Conservation (phyloP, 495 filamentous ascomycete genomes). For the Neurospora pannonica region DNA sequence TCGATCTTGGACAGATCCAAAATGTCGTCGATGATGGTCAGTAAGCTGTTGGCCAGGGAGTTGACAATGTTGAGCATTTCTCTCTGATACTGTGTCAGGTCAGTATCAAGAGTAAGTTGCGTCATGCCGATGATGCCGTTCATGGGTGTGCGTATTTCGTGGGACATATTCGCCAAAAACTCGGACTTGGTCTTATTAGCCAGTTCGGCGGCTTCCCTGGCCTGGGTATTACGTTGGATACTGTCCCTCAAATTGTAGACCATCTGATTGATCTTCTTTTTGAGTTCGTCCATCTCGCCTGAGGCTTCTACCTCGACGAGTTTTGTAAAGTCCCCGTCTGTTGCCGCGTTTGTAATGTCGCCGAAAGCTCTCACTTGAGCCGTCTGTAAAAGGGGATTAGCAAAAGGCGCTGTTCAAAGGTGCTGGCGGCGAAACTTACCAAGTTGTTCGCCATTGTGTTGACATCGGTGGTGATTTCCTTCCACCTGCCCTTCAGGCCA, state of each 20-base stretch:
- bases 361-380: conserved; percentile 97
- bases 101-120: conserved; percentile 91
- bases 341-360: conserved; percentile 94
- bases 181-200: conserved; percentile 98
- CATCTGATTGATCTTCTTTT: conserved; percentile 99
- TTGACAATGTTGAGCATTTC: conserved; percentile 99
- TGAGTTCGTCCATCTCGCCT: conserved; percentile 98
- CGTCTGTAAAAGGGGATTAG: conserved; percentile 39
- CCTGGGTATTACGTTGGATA: conserved; percentile 95
- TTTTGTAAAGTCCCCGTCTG: conserved; percentile 93
- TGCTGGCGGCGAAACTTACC: conserved; percentile 20
- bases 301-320: conserved; percentile 97
- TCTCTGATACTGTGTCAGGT: conserved; percentile 86
- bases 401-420: background rate
- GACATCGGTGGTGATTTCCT: conserved; percentile 95
- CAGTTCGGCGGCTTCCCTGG: conserved; percentile 90
- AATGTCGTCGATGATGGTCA: conserved; percentile 99
- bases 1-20: conserved; percentile 99
- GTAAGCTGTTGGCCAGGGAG: conserved; percentile 88
- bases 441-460: conserved; percentile 99
- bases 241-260: conserved; percentile 90
- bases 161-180: conserved; percentile 98
- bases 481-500: conserved; percentile 90
- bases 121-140: conserved; percentile 86
- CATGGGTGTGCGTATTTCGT: conserved; percentile 98